Evolutionary conservation across 768 basidiomycete species (phyloP).

Genomic region (Leucocoprinus leucothites): DNA sequence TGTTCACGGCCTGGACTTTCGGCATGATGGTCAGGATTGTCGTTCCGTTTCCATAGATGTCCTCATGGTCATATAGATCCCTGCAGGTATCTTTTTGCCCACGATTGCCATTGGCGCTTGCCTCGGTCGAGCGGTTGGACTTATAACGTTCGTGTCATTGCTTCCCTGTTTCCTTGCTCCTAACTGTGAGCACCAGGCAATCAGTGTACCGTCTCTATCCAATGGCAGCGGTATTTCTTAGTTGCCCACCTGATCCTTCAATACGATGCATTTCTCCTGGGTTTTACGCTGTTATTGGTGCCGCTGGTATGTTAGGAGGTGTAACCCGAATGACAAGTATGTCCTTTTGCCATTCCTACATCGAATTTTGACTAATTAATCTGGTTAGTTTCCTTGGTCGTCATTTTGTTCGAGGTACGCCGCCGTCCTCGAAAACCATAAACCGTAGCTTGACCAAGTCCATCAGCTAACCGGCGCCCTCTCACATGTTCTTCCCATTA

Average conservation of each 20-base stretch:
- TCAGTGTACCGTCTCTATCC: conserved; percentile 64
- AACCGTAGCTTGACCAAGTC: not conserved
- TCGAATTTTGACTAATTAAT: conserved; percentile 4
- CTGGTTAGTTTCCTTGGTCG: conserved; percentile 62
- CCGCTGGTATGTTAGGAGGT: conserved; percentile 72
- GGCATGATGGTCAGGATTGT: conserved; percentile 63
- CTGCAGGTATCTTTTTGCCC: conserved; percentile 74
- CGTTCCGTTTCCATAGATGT: not conserved
- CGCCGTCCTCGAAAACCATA: not conserved
- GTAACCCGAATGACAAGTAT: conserved; percentile 76
- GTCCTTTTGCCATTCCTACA: conserved; percentile 16
- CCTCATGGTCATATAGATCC: conserved; percentile 44
- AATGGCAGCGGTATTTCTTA: conserved; percentile 63
- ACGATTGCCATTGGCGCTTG: conserved; percentile 76
- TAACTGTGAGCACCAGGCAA: conserved; percentile 42
- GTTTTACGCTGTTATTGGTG: conserved; percentile 76
- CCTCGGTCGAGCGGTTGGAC: conserved; percentile 66
- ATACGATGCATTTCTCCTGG: conserved; percentile 70
- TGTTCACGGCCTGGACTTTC: conserved; percentile 73
- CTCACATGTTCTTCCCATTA: conserved; percentile 79
- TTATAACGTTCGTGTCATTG: conserved; percentile 50
- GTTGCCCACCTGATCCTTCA: conserved; percentile 70
- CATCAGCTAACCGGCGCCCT: conserved; percentile 70
- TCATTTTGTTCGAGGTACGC: conserved; percentile 69
- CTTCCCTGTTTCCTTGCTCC: not conserved